These are phyloP conservation scores for Orbilia ellipsospora DNA, from an alignment of 2,329 filamentous ascomycete species.

Conservation along the genomic window DNA sequence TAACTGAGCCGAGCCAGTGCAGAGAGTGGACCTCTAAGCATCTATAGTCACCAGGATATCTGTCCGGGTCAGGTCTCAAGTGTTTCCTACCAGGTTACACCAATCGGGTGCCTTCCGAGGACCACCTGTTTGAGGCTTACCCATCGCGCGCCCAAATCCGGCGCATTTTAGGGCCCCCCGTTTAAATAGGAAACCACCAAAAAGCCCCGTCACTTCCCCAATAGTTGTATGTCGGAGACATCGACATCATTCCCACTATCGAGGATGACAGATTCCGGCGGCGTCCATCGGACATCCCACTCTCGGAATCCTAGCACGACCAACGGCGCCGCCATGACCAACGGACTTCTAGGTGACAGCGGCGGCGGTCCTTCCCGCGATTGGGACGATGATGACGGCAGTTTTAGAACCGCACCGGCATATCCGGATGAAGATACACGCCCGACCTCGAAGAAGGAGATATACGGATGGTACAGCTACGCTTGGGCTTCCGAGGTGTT, in stretches of 20 bases:
- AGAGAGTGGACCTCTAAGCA: conserved; percentile 14
- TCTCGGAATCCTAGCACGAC: conserved; percentile 25
- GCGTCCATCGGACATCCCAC: conserved; percentile 43
- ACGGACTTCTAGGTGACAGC: conserved; percentile 47
- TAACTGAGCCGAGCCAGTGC: neutral
- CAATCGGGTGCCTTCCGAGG: conserved; percentile 49
- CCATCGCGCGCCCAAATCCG: conserved; percentile 9
- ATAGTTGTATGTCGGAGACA: conserved; percentile 45
- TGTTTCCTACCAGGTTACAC: conserved; percentile 27
- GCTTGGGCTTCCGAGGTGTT: conserved; percentile 97
- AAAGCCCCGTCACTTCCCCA: neutral
- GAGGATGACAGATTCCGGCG: conserved; percentile 47
- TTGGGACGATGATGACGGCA: conserved; percentile 21
- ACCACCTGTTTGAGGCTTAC: conserved; percentile 40
- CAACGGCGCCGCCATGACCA: conserved; percentile 52
- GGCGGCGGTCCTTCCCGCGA: conserved; percentile 48
- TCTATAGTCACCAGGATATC: neutral
- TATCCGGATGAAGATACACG: conserved; percentile 88
- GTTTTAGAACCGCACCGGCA: conserved; percentile 63
- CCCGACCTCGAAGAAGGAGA: conserved; percentile 86
- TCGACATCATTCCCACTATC: conserved; percentile 42
- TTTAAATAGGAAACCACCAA: conserved; percentile 10
- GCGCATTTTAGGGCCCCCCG: neutral
- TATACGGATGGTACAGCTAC: conserved; percentile 95
- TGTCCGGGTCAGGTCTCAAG: conserved; percentile 12